Evolutionary conservation across 768 basidiomycete species (phyloP).

Genomic region (Pleurotus pulmonarius): DNA sequence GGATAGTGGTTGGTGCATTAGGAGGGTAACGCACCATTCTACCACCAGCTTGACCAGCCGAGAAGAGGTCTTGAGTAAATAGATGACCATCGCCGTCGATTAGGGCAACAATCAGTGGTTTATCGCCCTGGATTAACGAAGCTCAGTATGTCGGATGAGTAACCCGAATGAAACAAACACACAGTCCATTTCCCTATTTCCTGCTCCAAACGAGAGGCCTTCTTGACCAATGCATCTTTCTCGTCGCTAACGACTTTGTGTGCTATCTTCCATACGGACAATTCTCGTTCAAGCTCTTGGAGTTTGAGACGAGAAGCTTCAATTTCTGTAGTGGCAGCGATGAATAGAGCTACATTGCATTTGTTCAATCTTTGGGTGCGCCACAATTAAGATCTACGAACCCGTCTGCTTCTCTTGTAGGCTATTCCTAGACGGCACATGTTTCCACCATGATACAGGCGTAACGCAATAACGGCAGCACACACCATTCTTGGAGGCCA

Average conservation of each 20-base stretch:
- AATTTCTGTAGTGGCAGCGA: conserved; percentile 26
- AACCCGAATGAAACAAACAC: conserved; percentile 6
- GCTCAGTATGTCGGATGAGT: neutral
- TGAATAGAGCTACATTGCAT: conserved; percentile 22
- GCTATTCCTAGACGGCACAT: conserved; percentile 19
- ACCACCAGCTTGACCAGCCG: conserved; percentile 38
- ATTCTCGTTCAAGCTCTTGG: conserved; percentile 34
- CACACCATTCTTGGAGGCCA: neutral
- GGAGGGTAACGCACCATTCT: conserved; percentile 29
- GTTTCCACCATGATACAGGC: neutral
- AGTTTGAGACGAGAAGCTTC: conserved; percentile 23
- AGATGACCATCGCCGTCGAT: conserved; percentile 45
- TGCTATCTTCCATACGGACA: conserved; percentile 36
- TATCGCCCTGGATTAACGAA: conserved; percentile 27
- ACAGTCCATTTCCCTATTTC: conserved; percentile 28
- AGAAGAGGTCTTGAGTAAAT: conserved; percentile 35
- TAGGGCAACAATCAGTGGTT: conserved; percentile 36
- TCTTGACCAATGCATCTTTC: conserved; percentile 22
- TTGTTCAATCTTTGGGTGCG: neutral
- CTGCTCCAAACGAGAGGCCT: conserved; percentile 24
- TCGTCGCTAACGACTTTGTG: conserved; percentile 29
- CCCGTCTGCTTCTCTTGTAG: conserved; percentile 31
- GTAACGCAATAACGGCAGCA: neutral
- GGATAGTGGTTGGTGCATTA: conserved; percentile 18
- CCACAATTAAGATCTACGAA: conserved; percentile 7